Evolutionary conservation across 1,139 yeast genomes (phyloP), one percentile per base, ranked within the genome.

Genomic region (Suhomyces maxii): DNA sequence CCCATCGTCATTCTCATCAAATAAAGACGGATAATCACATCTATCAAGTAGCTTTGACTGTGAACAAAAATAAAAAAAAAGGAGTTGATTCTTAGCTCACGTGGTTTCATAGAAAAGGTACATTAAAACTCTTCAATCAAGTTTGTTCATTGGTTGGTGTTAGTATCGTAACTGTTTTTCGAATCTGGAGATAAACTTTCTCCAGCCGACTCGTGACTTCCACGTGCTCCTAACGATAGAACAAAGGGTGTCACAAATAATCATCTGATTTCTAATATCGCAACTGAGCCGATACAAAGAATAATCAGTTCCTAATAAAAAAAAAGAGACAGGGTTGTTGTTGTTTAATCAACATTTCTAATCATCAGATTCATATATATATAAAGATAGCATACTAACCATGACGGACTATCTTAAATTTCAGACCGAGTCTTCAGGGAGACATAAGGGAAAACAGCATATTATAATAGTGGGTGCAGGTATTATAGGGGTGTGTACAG

Each of bases 401-500:
- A 68, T 68, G 74, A 49, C 66, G 13, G 77, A 71, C 45, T 69
- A 67, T 48, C 61, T 74, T 47, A 67, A 68, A 45, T 71, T 71
- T 51, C 64, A 63, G 40, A 60, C 70, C 8, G 58, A 53, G 41
- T 86, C 89, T 10, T 77, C 86, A 1, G 84, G 82, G 11, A 76
- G 70, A 47, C 81, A 80, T 42, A 66, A 78, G 53, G 86, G 82
- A 34, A 84, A 84, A 59, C 78, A 80, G 23, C 90, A 86, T 59
- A 85, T 85, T 43, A 76, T 85, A 46, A 83, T 86, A 37, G 89
- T 85, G 28, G 97, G 97, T 14, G 99, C 97, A 0, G 99, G 99
- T 26, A 91, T 93, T 58, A 86, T 93, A 36, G 99, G 99, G 26
- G 96, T 89, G 9, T 89, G 97, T 63, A 89, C 95, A 1, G 98